Conservation (phyloP, 1,284 basidiomycete species). For the Rhodotorula mucilaginosa region DNA sequence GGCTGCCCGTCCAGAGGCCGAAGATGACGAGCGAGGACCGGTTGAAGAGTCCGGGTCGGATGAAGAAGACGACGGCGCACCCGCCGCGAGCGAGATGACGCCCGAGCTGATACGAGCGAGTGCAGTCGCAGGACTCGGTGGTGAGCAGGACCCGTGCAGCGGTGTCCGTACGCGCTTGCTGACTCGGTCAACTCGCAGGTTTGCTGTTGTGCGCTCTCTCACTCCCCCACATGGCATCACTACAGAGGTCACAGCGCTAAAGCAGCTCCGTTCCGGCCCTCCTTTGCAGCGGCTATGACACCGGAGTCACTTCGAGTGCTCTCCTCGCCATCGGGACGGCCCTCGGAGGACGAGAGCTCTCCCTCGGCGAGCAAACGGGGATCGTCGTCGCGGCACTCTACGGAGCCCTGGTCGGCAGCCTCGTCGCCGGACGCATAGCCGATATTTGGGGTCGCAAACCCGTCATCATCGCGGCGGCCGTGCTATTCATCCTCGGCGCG, state of each 20-base stretch:
- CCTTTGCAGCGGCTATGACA: slow-evolving; percentile 31
- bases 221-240: not conserved
- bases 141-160: not conserved
- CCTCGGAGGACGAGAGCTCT: slow-evolving; percentile 22
- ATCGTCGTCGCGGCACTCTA: slow-evolving; percentile 46
- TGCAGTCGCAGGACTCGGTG: slow-evolving; percentile 31
- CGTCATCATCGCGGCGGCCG: slow-evolving; percentile 43
- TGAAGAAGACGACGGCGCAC: not conserved
- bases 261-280: not conserved
- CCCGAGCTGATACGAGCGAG: slow-evolving; percentile 26
- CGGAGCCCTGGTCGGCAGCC: slow-evolving; percentile 42
- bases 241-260: not conserved
- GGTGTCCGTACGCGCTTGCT: not conserved
- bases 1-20: not conserved
- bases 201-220: slow-evolving; percentile 10
- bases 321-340: slow-evolving; percentile 27
- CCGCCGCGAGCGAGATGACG: slow-evolving; percentile 9
- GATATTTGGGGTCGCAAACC: slow-evolving; percentile 51
- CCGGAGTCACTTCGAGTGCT: slow-evolving; percentile 32
- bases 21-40: not conserved
- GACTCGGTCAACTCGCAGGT: not conserved
- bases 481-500: slow-evolving; percentile 44
- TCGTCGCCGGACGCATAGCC: slow-evolving; percentile 31
- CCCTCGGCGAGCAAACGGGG: slow-evolving; percentile 22
- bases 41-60: not conserved